Evolutionary conservation across 208 protist genomes (phyloP).

Genomic region (Crithidia bombi): DNA sequence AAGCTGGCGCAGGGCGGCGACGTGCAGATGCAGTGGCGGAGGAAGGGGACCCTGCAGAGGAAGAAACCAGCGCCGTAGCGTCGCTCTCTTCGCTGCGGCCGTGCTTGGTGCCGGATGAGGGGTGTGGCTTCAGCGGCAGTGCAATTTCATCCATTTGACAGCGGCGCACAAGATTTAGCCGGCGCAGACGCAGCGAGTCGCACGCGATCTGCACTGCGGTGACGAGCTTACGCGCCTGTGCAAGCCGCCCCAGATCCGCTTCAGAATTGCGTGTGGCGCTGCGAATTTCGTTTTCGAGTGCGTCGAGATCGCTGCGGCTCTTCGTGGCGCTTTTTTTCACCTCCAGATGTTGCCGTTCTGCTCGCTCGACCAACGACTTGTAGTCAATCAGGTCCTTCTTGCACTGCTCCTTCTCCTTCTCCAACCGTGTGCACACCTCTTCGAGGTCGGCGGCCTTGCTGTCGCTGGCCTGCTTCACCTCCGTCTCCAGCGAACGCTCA

Average conservation of each 20-base stretch:
- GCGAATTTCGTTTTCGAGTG: conserved; percentile 70
- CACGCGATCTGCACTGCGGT: conserved; percentile 78
- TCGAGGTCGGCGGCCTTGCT: conserved; percentile 43
- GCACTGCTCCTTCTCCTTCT: conserved; percentile 63
- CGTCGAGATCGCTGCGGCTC: conserved; percentile 51
- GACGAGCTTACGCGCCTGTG: conserved; percentile 64
- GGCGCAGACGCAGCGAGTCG: conserved; percentile 78
- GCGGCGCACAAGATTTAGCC: conserved; percentile 75
- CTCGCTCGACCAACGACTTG: conserved; percentile 52
- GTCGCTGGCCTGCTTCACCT: conserved; percentile 59
- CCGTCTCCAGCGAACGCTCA: conserved; percentile 76
- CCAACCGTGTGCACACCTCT: conserved; percentile 39
- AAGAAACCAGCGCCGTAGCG: background rate
- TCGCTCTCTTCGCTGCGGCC: conserved; percentile 31
- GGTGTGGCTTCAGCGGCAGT: conserved; percentile 59
- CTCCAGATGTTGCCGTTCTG: conserved; percentile 52
- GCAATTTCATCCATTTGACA: conserved; percentile 90
- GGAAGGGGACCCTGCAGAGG: too few relatives aligned
- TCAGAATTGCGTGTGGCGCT: conserved; percentile 53
- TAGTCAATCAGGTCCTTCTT: conserved; percentile 65
- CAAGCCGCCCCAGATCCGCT: conserved; percentile 59
- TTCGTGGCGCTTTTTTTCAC: conserved; percentile 40
- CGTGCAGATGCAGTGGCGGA: background rate
- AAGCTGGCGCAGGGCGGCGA: background rate
- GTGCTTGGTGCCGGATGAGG: conserved; percentile 56